phyloP scores from a whole-genome alignment of 1,284 basidiomycete genomes.

The Leccinum variabile region DNA sequence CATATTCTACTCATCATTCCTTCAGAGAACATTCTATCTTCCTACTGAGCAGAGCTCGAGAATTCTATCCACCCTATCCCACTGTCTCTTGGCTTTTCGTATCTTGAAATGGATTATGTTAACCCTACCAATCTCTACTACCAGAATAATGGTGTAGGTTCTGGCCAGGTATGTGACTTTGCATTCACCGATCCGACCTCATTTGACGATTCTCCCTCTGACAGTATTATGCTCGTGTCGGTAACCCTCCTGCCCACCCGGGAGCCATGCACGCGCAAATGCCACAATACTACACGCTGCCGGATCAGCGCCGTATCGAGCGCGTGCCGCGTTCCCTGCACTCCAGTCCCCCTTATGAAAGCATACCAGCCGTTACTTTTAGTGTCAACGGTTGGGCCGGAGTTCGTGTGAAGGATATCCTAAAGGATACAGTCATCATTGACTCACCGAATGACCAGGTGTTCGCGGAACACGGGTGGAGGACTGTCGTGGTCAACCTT shows the following conservation, averaged over 20 bases:
- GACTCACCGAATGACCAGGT: conserved; percentile 25
- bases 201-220: not conserved
- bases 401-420: conserved; percentile 21
- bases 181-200: not conserved
- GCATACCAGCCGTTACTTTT: conserved; percentile 23
- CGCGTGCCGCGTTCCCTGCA: conserved; percentile 24
- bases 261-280: conserved; percentile 15
- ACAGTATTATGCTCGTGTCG: conserved; percentile 21
- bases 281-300: conserved; percentile 23
- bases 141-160: conserved; percentile 4
- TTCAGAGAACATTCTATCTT: not conserved
- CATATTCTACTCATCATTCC: not conserved
- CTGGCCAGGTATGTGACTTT: conserved; percentile 10
- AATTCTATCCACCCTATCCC: not conserved
- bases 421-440: conserved; percentile 9
- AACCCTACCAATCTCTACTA: conserved; percentile 1
- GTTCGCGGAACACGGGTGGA: conserved; percentile 23
- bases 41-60: conserved; percentile 8
- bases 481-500: conserved; percentile 23
- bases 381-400: conserved; percentile 24
- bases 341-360: conserved; percentile 20
- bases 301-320: conserved; percentile 22
- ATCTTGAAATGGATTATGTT: conserved; percentile 9
- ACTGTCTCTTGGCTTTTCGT: not conserved
- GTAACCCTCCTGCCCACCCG: conserved; percentile 28